Base-by-base conservation (phyloP, 371 early-diverging fungal genomes). In the Lichtheimia ornata region DNA sequence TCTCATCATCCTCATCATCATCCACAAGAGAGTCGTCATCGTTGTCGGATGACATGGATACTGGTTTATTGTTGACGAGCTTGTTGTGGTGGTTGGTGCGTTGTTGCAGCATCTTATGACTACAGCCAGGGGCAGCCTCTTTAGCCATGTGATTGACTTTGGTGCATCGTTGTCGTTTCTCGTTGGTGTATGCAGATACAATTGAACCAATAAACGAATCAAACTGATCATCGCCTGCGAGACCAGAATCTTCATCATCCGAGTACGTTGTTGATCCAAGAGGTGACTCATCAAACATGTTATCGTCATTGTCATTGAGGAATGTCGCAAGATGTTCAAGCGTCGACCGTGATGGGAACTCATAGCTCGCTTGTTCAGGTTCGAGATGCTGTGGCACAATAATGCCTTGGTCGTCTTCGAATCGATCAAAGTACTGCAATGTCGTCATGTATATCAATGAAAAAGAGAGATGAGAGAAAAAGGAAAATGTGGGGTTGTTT, bases 341-440 rank as follows among this genome's bases (percentile, higher is more conserved):
- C 13, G 63, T 69, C 22, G 73, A 73, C 59, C 62, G 65, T 4
- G 75, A 73, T 35, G 79, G 79, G 49, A 78, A 78, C 57, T 78
- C 79, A 58, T 74, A 78, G 27, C 61, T 52, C 45, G 57, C 64
- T 61, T 67, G 65, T 63, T 78, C 78, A 41, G 73, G 69, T 22
- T 64, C 71, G 14, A 78, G 67, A 40, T 74, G 62, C 55, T 78
- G 78, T 52, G 78, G 66, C 18, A 78, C 61, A 50, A 68, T 70
- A 28, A 70, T 58, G 17, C 61, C 61, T 17, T 63, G 22, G 40
- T 40, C 49, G 47, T 22, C 22, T 18, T 47, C 22, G 17, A 27
- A 54, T 40, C 20, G 54, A 54, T 25, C 35, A 35, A 20, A 17
- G 54, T 27, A 20, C 54, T 27, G 54, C 12, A 14, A 28, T 54